phyloP scores from a whole-genome alignment of 169 alveolate species.

The Plasmodium cynomolgi region DNA sequence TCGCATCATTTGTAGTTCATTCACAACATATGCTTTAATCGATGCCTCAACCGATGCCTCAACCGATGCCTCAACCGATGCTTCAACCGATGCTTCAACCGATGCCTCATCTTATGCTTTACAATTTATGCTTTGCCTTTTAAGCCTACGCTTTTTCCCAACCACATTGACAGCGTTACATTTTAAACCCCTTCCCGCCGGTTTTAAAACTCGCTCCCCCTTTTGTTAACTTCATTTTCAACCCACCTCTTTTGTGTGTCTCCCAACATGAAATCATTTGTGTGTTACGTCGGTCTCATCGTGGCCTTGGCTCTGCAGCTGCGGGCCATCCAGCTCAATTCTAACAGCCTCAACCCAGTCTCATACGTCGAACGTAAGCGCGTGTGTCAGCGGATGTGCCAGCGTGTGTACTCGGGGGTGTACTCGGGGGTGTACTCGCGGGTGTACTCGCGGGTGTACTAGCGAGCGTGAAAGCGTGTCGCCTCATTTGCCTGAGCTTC shows the following conservation, averaged over 20 bases:
- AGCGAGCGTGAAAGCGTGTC: not conserved
- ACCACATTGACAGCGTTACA: not conserved
- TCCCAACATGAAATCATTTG: constrained; percentile 31
- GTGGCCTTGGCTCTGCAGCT: constrained; percentile 24
- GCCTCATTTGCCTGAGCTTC: not conserved
- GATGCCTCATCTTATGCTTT: not conserved
- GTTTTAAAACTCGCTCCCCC: not conserved
- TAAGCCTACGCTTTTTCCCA: not conserved
- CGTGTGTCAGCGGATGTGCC: not conserved
- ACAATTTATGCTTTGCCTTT: not conserved
- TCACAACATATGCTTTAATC: not conserved
- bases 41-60: not conserved
- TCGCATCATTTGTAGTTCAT: not conserved
- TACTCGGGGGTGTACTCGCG: not conserved
- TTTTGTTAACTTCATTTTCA: constrained; percentile 14
- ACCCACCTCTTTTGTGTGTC: not conserved
- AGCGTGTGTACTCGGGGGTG: not conserved
- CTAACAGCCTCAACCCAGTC: not conserved
- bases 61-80: not conserved
- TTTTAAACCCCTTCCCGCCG: constrained; percentile 6
- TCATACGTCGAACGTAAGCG: constrained; percentile 62
- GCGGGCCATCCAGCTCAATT: constrained; percentile 46
- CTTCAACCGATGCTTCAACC: not conserved
- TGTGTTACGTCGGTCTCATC: constrained; percentile 25
- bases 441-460: not conserved